Evolutionary conservation across 2,329 filamentous ascomycete genomes (phyloP).

Genomic region (Magnaporthiopsis incrustans): DNA sequence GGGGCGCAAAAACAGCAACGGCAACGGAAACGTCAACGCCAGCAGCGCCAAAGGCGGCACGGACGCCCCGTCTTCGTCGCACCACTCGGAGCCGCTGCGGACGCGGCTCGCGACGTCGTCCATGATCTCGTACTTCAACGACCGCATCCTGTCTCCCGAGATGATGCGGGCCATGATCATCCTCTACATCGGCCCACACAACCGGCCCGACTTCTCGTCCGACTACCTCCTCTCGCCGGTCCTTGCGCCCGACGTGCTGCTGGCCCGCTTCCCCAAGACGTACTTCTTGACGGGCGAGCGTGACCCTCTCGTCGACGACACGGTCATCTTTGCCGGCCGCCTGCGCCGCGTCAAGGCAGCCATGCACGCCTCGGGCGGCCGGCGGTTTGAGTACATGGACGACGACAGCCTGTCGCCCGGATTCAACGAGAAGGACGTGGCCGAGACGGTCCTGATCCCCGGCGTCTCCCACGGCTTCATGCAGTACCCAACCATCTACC

Average conservation of each 20-base stretch:
- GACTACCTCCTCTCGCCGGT: slow-evolving; percentile 89
- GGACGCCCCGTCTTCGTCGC: slow-evolving; percentile 28
- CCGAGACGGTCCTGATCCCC: slow-evolving; percentile 77
- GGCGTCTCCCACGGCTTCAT: slow-evolving; percentile 91
- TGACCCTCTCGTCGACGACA: slow-evolving; percentile 93
- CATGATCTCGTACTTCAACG: slow-evolving; percentile 98
- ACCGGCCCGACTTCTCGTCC: slow-evolving; percentile 83
- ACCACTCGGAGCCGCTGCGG: slow-evolving; percentile 52
- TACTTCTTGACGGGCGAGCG: slow-evolving; percentile 93
- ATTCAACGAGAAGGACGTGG: slow-evolving; percentile 66
- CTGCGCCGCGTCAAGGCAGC: slow-evolving; percentile 70
- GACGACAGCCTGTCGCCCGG: slow-evolving; percentile 36
- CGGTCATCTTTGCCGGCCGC: slow-evolving; percentile 87
- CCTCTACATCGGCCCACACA: slow-evolving; percentile 88
- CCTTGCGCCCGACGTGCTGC: slow-evolving; percentile 74
- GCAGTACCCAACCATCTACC: slow-evolving; percentile 82
- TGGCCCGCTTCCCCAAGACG: slow-evolving; percentile 85
- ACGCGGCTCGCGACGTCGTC: slow-evolving; percentile 90
- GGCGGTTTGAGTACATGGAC: slow-evolving; percentile 41
- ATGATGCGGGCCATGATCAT: slow-evolving; percentile 99
- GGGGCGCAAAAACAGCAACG: background rate
- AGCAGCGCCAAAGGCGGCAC: background rate
- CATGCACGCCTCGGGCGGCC: slow-evolving; percentile 38
- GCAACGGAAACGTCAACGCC: background rate
- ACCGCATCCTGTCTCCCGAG: slow-evolving; percentile 87